A percentile compares a stretch with the other conserved stretches of the same genome.
phyloP scores from a whole-genome alignment of 1,139 yeast species.

The Petasospora rhodanensis region DNA sequence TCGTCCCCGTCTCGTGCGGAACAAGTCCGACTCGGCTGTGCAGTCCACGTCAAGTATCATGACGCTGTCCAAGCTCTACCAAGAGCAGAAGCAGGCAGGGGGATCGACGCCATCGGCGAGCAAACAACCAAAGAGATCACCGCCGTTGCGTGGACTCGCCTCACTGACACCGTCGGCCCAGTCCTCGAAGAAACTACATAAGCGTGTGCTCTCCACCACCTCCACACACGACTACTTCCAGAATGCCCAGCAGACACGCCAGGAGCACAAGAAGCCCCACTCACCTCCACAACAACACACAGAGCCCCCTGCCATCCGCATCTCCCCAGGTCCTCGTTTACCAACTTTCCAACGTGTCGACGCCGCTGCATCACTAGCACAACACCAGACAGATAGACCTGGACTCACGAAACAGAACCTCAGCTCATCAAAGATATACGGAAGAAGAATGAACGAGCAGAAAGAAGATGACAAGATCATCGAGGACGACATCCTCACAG shows the following conservation, averaged over 20 bases:
- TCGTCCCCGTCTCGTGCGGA: conserved; percentile 7
- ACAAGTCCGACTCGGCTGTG: conserved; percentile 5
- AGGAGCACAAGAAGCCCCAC: conserved; percentile 1
- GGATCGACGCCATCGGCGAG: conserved; percentile 2
- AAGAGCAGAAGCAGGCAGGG: conserved; percentile 11
- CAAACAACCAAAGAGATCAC: conserved; percentile 3
- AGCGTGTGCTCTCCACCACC: conserved; percentile 22
- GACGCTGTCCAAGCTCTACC: conserved; percentile 23
- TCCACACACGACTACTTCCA: conserved; percentile 19
- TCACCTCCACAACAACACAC: too few relatives aligned
- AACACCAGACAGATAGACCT: conserved; percentile 1
- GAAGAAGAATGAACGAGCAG: conserved; percentile 19
- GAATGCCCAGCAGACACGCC: conserved; percentile 3
- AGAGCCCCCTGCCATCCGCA: too few relatives aligned
- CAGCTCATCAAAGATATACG: conserved; percentile 18
- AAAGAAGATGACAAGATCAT: conserved; percentile 8
- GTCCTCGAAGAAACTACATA: conserved; percentile 20
- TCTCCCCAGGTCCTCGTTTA: conserved; percentile 16
- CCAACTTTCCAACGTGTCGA: conserved; percentile 20
- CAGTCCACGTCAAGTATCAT: conserved; percentile 20
- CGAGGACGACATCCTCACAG: conserved; percentile 12
- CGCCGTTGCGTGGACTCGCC: conserved; percentile 7
- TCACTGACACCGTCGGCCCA: conserved; percentile 1
- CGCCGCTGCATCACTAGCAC: background rate
- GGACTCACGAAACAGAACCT: conserved; percentile 3